Percentiles rank a stretch among this genome's conserved stretches.
These are phyloP conservation scores for Paecilomyces sp. DNA, from an alignment of 2,329 filamentous ascomycete genomes.

Conservation along the genomic window DNA sequence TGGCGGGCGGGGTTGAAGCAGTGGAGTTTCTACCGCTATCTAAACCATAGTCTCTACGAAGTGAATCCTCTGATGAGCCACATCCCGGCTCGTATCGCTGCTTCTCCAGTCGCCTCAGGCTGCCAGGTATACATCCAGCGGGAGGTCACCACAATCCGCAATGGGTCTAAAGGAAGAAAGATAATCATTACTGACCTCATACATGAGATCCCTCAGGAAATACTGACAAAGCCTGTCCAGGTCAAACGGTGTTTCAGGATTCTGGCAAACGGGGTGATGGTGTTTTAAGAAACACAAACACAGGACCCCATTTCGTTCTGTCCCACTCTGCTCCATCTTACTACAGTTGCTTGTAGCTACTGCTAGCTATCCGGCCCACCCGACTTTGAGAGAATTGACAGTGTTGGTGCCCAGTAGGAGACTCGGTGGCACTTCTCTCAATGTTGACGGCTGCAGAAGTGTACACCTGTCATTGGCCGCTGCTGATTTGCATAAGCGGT, in stretches of 20 bases:
- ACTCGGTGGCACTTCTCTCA: not conserved
- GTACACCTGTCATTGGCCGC: not conserved
- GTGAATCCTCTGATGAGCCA: not conserved
- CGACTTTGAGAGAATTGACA: not conserved
- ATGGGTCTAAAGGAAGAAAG: not conserved
- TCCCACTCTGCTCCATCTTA: not conserved
- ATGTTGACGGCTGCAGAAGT: not conserved
- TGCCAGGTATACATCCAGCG: not conserved
- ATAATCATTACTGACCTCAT: not conserved
- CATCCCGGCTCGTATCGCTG: not conserved
- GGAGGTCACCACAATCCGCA: not conserved
- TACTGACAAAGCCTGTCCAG: not conserved
- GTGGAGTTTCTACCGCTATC: not conserved
- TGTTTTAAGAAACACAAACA: not conserved
- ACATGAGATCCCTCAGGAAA: not conserved
- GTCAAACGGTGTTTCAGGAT: not conserved
- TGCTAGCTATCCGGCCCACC: not conserved
- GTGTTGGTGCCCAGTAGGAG: not conserved
- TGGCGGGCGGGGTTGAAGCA: not conserved
- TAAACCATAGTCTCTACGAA: not conserved
- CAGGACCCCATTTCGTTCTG: not conserved
- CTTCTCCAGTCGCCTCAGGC: not conserved
- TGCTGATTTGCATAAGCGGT: not conserved
- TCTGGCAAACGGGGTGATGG: not conserved
- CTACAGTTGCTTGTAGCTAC: not conserved